phyloP scores from a whole-genome alignment of 345 rosid genomes.

The Populus nigra region DNA sequence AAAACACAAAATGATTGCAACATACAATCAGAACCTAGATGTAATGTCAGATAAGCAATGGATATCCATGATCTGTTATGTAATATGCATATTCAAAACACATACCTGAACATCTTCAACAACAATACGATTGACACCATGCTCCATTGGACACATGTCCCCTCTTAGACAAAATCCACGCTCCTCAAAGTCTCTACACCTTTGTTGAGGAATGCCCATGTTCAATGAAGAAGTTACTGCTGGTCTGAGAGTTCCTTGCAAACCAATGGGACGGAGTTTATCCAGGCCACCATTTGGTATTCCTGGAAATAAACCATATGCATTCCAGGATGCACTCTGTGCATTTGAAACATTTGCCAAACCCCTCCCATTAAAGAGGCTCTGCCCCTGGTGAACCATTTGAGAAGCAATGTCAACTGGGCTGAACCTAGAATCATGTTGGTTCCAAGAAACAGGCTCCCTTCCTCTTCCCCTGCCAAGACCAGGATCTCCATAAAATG shows the following conservation, averaged over 20 bases:
- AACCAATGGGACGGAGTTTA: constrained; percentile 60
- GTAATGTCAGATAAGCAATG: constrained; percentile 1
- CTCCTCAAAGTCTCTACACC: constrained; percentile 98
- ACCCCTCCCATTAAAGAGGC: constrained; percentile 74
- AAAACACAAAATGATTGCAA: neutral
- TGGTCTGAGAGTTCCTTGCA: constrained; percentile 73
- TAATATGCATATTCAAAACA: neutral
- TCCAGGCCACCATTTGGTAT: constrained; percentile 76
- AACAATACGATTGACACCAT: constrained; percentile 95
- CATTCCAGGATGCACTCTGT: constrained; percentile 67
- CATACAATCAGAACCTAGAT: neutral
- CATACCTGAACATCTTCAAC: constrained; percentile 97
- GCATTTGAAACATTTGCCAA: constrained; percentile 57
- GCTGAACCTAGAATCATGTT: constrained; percentile 62
- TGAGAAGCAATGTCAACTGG: constrained; percentile 69
- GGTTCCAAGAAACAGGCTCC: constrained; percentile 71
- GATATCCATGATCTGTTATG: neutral
- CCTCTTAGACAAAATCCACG: constrained; percentile 99
- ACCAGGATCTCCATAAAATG: constrained; percentile 61
- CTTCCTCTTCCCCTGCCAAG: constrained; percentile 86
- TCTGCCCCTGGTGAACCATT: constrained; percentile 53
- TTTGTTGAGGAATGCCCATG: constrained; percentile 72
- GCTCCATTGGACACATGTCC: constrained; percentile 99
- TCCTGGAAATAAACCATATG: constrained; percentile 79
- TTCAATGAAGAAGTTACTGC: constrained; percentile 53